Conservation (phyloP, 2,329 filamentous ascomycete species). For the Fusarium paranaense region DNA sequence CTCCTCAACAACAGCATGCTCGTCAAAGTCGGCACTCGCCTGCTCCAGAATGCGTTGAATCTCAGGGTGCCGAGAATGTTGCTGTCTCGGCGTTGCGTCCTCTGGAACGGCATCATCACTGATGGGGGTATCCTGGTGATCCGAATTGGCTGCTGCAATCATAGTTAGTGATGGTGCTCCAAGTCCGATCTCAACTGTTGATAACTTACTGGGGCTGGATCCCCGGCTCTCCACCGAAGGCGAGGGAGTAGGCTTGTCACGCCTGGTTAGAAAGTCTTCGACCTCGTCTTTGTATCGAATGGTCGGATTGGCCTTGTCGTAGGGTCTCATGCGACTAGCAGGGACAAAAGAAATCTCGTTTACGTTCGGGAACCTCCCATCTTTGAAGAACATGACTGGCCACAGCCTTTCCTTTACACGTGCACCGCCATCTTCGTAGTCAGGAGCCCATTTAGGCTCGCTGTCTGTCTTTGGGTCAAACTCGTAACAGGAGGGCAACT, state of each 20-base stretch:
- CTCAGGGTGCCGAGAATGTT: not conserved
- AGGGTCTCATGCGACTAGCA: not conserved
- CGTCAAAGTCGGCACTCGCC: not conserved
- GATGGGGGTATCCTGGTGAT: not conserved
- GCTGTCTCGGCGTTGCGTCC: not conserved
- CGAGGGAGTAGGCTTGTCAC: not conserved
- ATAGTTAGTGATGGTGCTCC: not conserved
- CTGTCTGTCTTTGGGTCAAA: not conserved
- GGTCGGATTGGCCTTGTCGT: not conserved
- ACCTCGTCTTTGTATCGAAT: not conserved
- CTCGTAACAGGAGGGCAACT: not conserved
- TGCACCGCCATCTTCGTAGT: slow-evolving; percentile 7
- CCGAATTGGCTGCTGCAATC: not conserved
- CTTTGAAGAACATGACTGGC: slow-evolving; percentile 8
- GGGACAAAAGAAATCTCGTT: not conserved
- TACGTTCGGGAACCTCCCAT: not conserved
- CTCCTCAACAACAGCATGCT: not conserved
- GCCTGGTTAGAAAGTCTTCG: not conserved
- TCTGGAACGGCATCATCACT: not conserved
- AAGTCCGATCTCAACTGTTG: not conserved
- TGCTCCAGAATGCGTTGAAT: not conserved
- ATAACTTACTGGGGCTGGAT: not conserved
- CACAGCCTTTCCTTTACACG: not conserved
- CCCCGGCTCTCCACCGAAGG: not conserved
- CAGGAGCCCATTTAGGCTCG: slow-evolving; percentile 1